phyloP scores from a whole-genome alignment of 331 rosid genomes.

The Quercus tomentella region DNA sequence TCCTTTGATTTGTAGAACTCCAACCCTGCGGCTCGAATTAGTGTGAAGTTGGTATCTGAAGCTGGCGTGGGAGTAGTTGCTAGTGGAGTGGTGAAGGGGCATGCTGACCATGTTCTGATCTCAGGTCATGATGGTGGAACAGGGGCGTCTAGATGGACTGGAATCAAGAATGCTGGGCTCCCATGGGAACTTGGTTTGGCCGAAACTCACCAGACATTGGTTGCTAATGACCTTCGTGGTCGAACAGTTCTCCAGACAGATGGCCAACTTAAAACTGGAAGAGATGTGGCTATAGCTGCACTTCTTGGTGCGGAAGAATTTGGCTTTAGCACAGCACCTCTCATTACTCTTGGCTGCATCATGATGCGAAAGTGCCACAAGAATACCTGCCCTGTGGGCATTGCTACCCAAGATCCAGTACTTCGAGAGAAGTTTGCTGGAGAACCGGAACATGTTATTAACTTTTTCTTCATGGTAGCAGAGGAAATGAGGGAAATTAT shows the following conservation, averaged over 20 bases:
- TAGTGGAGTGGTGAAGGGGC: constrained; percentile 98
- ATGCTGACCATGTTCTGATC: constrained; percentile 92
- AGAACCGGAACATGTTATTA: constrained; percentile 96
- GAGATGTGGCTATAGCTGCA: constrained; percentile 94
- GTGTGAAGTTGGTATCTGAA: constrained; percentile 96
- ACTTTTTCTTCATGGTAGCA: constrained; percentile 94
- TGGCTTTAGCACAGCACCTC: constrained; percentile 99
- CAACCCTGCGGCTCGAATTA: constrained; percentile 89
- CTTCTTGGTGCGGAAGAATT: constrained; percentile 99
- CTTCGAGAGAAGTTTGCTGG: constrained; percentile 98
- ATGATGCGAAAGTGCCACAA: constrained; percentile 99
- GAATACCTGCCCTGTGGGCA: constrained; percentile 95
- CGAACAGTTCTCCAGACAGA: constrained; percentile 94
- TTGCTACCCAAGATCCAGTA: constrained; percentile 97
- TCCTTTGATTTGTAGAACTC: constrained; percentile 53
- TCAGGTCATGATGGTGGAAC: constrained; percentile 99
- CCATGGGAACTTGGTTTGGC: constrained; percentile 99
- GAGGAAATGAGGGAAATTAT: constrained; percentile 93
- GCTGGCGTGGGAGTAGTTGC: constrained; percentile 97
- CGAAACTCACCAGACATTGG: constrained; percentile 96
- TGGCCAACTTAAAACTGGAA: constrained; percentile 95
- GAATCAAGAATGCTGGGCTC: constrained; percentile 96
- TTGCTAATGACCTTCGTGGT: constrained; percentile 94
- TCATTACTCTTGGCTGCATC: constrained; percentile 93
- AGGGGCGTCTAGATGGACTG: constrained; percentile 99